Conservation (phyloP, 805 yeast species). For the Candida peoriensis region DNA sequence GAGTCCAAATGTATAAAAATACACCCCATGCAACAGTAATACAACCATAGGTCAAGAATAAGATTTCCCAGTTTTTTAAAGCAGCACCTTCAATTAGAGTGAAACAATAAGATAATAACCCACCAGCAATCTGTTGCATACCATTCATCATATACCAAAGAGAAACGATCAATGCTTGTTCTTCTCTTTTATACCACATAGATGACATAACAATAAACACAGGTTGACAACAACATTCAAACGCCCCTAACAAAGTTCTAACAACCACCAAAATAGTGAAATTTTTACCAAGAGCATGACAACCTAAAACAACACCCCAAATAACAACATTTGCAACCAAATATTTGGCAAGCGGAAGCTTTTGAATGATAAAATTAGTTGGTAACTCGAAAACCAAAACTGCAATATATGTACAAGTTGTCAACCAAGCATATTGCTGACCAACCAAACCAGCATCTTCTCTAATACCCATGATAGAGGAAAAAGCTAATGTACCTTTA, state of each 20-base stretch:
- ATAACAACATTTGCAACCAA: constrained; percentile 35
- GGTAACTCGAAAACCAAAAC: constrained; percentile 9
- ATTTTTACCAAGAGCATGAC: constrained; percentile 41
- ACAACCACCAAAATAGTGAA: constrained; percentile 46
- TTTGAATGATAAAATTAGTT: constrained; percentile 36
- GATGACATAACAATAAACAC: constrained; percentile 48
- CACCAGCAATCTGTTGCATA: constrained; percentile 36
- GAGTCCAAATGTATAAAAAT: constrained; percentile 34
- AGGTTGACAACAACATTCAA: constrained; percentile 48
- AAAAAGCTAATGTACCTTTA: constrained; percentile 35
- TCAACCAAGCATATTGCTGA: constrained; percentile 31
- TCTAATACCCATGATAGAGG: constrained; percentile 39
- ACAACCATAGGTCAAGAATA: constrained; percentile 47
- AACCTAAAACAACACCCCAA: constrained; percentile 45
- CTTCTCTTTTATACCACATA: constrained; percentile 51
- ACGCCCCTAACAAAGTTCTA: constrained; percentile 42
- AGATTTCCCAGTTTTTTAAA: constrained; percentile 48
- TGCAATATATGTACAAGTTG: constrained; percentile 11
- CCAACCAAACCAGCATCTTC: constrained; percentile 34
- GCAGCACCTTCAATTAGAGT: constrained; percentile 26
- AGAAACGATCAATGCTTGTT: constrained; percentile 44
- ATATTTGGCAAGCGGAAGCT: constrained; percentile 44
- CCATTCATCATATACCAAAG: constrained; percentile 50
- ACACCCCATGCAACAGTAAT: constrained; percentile 44
- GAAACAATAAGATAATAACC: constrained; percentile 36